Evolutionary conservation across 2,329 filamentous ascomycete genomes (phyloP), one percentile per base, ranked within the genome.

Genomic region (Berkeleyomyces rouxiae): DNA sequence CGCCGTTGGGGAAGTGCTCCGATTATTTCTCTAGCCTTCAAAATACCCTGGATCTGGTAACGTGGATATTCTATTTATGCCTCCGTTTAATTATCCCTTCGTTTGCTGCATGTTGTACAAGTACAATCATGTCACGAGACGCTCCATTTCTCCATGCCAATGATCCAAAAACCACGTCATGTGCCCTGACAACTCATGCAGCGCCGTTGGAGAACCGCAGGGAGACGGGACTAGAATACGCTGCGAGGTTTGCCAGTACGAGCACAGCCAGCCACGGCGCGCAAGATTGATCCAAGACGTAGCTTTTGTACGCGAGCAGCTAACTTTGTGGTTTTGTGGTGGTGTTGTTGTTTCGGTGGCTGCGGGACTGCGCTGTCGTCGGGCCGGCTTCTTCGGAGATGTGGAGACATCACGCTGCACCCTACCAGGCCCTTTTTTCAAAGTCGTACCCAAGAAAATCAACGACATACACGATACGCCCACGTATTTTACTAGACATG

Each of bases 141-240:
- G 33, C 51, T 13, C 51, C 39, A 13, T 55, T 55, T 55, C 33
- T 55, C 51, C 51, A 55, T 55, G 31, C 33, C 51, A 55, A 31
- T 49, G 36, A 36, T 37, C 16, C 51, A 31, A 55, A 13, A 55
- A 55, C 36, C 51, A 55, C 51, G 51, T 55, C 51, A 55, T 55
- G 51, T 55, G 51, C 51, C 7, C n/a, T 7, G 51, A 55, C 51
- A 55, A 55, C 51, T 37, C 51, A 55, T 55, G 51, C 51, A 55
- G 51, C 6, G 6, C 31, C 7, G 37, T 55, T 55, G 51, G 51
- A 39, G 51, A 55, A 55, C 13, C 3, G n/a, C n/a, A 49, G 9
- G 10, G 23, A 16, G 46, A 31, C 42, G 43, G 43, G 43, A 11
- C 11, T 46, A 46, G 13, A n/a, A n/a, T 46, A n/a, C 16, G 43